Evolutionary conservation across 805 yeast genomes (phyloP).

Genomic region (Ogataea paradorogensis): DNA sequence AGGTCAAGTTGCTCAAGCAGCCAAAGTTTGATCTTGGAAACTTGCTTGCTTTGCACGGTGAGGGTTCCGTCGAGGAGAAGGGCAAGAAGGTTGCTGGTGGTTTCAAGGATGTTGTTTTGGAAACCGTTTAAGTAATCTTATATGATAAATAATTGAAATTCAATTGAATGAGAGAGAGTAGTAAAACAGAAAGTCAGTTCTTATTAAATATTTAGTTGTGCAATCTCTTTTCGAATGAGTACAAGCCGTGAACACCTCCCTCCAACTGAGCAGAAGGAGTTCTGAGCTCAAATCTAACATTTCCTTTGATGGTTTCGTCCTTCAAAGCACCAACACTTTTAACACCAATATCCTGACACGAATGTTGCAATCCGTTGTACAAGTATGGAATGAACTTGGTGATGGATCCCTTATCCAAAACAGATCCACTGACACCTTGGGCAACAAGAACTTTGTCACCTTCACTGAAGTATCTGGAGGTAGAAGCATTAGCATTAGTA

Average conservation of each 20-base stretch:
- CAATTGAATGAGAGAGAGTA: slow-evolving; percentile 4
- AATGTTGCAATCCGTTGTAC: slow-evolving; percentile 94
- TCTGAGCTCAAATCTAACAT: slow-evolving; percentile 92
- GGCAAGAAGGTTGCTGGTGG: slow-evolving; percentile 94
- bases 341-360: slow-evolving; percentile 97
- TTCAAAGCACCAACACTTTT: slow-evolving; percentile 62
- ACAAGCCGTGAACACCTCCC: slow-evolving; percentile 96
- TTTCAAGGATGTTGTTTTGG: slow-evolving; percentile 98
- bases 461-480: slow-evolving; percentile 97
- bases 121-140: slow-evolving; percentile 69
- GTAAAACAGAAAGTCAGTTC: neutral
- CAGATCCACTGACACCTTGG: slow-evolving; percentile 98
- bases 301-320: slow-evolving; percentile 59
- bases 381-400: slow-evolving; percentile 92
- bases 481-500: slow-evolving; percentile 90
- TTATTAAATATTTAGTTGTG: slow-evolving; percentile 55
- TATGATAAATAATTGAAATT: slow-evolving; percentile 7
- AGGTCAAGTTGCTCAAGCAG: slow-evolving; percentile 97
- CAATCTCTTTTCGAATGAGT: slow-evolving; percentile 95
- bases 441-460: slow-evolving; percentile 94
- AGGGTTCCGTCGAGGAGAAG: slow-evolving; percentile 88
- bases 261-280: slow-evolving; percentile 98
- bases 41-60: slow-evolving; percentile 96
- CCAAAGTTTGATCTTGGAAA: slow-evolving; percentile 98
- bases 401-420: slow-evolving; percentile 94